Percentiles rank a stretch among this genome's conserved stretches.
phyloP scores from a whole-genome alignment of 805 yeast genomes.

The Dipodascus geniculatus region DNA sequence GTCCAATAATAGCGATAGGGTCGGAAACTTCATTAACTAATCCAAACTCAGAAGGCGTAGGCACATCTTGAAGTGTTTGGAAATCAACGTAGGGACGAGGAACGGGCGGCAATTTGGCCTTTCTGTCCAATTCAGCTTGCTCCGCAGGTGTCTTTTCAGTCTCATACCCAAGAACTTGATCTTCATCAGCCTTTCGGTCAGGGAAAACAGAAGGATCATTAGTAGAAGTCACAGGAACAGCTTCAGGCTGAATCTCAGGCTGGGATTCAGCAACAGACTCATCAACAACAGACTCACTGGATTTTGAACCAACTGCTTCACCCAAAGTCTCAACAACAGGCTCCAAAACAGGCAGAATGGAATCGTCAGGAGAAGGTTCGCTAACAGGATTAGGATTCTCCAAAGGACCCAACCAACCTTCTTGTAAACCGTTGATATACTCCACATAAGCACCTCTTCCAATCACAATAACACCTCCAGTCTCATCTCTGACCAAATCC shows the following conservation, averaged over 20 bases:
- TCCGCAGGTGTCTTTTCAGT: background rate
- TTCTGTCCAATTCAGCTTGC: constrained; percentile 10
- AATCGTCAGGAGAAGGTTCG: constrained; percentile 11
- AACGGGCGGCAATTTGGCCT: constrained; percentile 33
- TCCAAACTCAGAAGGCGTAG: constrained; percentile 51
- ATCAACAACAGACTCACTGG: constrained; percentile 1
- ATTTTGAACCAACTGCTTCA: background rate
- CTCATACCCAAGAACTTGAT: constrained; percentile 8
- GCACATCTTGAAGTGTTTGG: constrained; percentile 41
- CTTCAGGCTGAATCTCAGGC: background rate
- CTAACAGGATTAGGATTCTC: constrained; percentile 33
- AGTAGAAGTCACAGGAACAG: background rate
- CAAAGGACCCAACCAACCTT: constrained; percentile 88
- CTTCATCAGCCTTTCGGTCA: constrained; percentile 10
- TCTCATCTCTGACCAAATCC: constrained; percentile 30
- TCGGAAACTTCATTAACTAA: constrained; percentile 25
- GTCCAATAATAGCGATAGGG: constrained; percentile 65
- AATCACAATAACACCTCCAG: constrained; percentile 81
- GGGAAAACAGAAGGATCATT: constrained; percentile 10
- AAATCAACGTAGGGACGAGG: constrained; percentile 54
- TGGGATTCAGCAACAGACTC: background rate
- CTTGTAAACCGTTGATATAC: constrained; percentile 81
- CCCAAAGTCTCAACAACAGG: constrained; percentile 1
- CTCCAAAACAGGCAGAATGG: constrained; percentile 5
- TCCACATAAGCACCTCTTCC: constrained; percentile 97